A percentile compares a stretch with the other conserved stretches of the same genome.
Conservation (phyloP, 495 filamentous ascomycete species). For the Penicillium lagena region DNA sequence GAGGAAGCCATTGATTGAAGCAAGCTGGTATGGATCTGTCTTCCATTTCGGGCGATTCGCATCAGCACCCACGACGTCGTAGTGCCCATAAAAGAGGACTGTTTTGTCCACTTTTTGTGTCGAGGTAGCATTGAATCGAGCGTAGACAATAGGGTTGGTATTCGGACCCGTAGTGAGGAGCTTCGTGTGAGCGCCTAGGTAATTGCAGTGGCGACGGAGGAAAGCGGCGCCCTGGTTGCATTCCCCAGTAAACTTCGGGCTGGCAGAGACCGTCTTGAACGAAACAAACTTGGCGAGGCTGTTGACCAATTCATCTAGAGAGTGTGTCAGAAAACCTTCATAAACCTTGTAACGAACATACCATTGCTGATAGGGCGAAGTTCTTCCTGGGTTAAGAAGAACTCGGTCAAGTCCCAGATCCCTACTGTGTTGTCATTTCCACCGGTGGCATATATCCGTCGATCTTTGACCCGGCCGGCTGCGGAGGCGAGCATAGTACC, state of each 20-base stretch:
- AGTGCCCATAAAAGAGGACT: conserved; percentile 95
- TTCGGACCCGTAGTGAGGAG: conserved; percentile 69
- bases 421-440: conserved; percentile 86
- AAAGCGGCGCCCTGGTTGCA: conserved; percentile 90
- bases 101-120: conserved; percentile 63
- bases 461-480: conserved; percentile 55
- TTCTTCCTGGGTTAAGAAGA: conserved; percentile 34
- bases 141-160: conserved; percentile 85
- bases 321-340: not conserved
- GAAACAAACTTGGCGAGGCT: conserved; percentile 79
- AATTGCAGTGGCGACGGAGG: conserved; percentile 80
- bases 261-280: conserved; percentile 83
- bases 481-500: conserved; percentile 86
- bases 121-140: conserved; percentile 66
- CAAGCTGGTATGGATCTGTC: conserved; percentile 77
- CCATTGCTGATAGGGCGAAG: conserved; percentile 53
- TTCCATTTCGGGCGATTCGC: conserved; percentile 71
- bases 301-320: conserved; percentile 70
- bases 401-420: conserved; percentile 75
- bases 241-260: conserved; percentile 75
- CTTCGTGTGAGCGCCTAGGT: conserved; percentile 80
- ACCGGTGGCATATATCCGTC: conserved; percentile 83
- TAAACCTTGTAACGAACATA: conserved; percentile 13
- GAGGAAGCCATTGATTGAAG: conserved; percentile 82
- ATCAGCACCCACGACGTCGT: conserved; percentile 95